These are phyloP conservation scores for Fusarium chuoi DNA, from an alignment of 2,329 filamentous ascomycete genomes.

Conservation along the genomic window DNA sequence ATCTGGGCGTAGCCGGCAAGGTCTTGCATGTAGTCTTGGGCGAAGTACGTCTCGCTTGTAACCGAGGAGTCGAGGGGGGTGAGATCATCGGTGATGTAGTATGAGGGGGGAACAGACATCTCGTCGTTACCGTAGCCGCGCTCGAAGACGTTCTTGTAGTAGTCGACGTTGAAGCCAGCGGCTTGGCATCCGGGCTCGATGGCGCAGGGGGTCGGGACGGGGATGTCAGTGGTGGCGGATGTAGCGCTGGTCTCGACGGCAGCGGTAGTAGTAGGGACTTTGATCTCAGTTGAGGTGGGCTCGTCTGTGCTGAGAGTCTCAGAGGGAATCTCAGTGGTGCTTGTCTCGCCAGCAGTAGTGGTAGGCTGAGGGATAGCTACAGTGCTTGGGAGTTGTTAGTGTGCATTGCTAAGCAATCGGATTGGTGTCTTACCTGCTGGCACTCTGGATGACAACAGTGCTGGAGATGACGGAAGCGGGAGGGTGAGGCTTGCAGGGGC, in stretches of 20 bases:
- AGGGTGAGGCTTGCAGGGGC: not conserved
- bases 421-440: not conserved
- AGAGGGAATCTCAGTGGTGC: not conserved
- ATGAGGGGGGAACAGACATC: slow-evolving; percentile 32
- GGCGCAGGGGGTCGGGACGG: not conserved
- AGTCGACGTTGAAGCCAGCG: slow-evolving; percentile 30
- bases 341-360: not conserved
- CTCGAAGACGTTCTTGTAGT: slow-evolving; percentile 35
- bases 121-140: slow-evolving; percentile 32
- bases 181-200: slow-evolving; percentile 2
- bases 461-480: not conserved
- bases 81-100: slow-evolving; percentile 37
- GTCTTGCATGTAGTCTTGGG: not conserved
- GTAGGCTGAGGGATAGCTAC: not conserved
- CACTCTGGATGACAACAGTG: not conserved
- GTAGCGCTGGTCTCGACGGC: not conserved
- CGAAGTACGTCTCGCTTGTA: not conserved
- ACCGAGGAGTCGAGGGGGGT: not conserved
- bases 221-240: not conserved
- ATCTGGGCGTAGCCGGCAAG: not conserved
- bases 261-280: not conserved
- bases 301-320: not conserved
- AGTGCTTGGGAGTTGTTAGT: not conserved
- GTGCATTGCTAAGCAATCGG: accelerated
- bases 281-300: not conserved